Base-by-base conservation (phyloP, 257 asterid species). In the Solanum infundibuliforme region DNA sequence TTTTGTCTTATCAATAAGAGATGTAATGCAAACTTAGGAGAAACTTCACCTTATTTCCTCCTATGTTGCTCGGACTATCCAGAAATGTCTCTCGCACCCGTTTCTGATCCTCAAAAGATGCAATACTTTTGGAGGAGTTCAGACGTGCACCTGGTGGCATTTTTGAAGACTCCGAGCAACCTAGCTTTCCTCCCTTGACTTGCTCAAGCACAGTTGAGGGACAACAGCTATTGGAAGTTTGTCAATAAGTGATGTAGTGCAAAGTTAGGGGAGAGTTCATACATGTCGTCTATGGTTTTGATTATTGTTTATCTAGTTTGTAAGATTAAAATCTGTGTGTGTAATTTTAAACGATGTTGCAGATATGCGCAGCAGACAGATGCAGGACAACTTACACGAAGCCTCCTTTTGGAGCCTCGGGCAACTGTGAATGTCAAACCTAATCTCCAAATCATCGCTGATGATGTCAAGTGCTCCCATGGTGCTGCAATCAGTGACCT, bases 361-460 rank as follows among this genome's bases (percentile, higher is more conserved):
- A 97, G 99, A 90, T 88, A 91, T 5, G 99, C 99, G 8, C 99
- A 97, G 87, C 98, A 97, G 92, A 97, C 99, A 1, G 99, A 97
- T 88, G 99, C 99, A 41, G 98, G 99, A 48, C 99, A 97, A 79
- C 98, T 97, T 8, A 93, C 98, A 8, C 92, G 99, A 92, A 94
- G 96, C 89, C 97, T 97, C 87, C 96, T 95, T 27, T 89, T 97
- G 87, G 95, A 91, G 90, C 99, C 98, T 29, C 94, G 98, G 65
- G 99, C 96, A 3, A 95, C 98, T 5, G 97, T 97, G 34, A 95
- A 97, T 79, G 95, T 96, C 62, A 95, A 96, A 88, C 99, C 99
- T 0, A 95, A 95, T 88, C 99, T 97, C 90, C 99, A 97, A 90
- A 97, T 97, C 86, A 92, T 96, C 11, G 99, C 99, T 12, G 98